Conservation (phyloP, 1,284 basidiomycete genomes). For the Cutaneotrichosporon sp. region DNA sequence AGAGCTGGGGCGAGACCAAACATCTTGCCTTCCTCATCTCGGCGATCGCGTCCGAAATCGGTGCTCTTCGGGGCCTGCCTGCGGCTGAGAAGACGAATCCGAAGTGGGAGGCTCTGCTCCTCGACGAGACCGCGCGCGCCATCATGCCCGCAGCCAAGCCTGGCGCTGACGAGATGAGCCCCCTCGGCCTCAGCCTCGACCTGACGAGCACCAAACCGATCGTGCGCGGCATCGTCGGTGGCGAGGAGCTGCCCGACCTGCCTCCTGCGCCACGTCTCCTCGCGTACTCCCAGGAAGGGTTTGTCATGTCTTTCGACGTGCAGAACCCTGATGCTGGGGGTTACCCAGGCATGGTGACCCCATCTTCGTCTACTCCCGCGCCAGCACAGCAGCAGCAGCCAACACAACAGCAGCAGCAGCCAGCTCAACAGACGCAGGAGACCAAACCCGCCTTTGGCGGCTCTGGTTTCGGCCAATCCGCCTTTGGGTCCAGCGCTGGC, state of each 20-base stretch:
- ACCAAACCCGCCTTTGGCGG: slow-evolving; percentile 14
- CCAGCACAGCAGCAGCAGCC: too few relatives aligned
- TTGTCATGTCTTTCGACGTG: slow-evolving; percentile 52
- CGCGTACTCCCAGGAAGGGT: slow-evolving; percentile 53
- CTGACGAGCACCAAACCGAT: slow-evolving; percentile 50
- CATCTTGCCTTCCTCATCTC: slow-evolving; percentile 51
- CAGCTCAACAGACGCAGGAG: background rate
- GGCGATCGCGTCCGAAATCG: slow-evolving; percentile 48
- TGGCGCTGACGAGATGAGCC: slow-evolving; percentile 49
- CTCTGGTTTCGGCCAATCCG: slow-evolving; percentile 18
- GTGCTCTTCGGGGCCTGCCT: slow-evolving; percentile 33
- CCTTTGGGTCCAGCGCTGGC: slow-evolving; percentile 7
- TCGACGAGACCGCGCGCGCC: slow-evolving; percentile 53
- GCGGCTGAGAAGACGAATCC: slow-evolving; percentile 24
- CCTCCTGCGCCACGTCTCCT: slow-evolving; percentile 50
- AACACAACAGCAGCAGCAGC: background rate
- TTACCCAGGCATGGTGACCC: slow-evolving; percentile 49
- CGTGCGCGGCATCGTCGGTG: slow-evolving; percentile 48
- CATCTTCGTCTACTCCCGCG: too few relatives aligned
- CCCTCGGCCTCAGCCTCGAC: slow-evolving; percentile 53
- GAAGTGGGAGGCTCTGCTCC: slow-evolving; percentile 50
- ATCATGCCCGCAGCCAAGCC: slow-evolving; percentile 50
- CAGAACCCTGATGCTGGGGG: slow-evolving; percentile 43
- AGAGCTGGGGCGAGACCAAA: slow-evolving; percentile 45
- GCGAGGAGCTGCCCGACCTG: slow-evolving; percentile 49